Evolutionary conservation across 1,139 yeast genomes (phyloP), one percentile per base, ranked within the genome.

Genomic region (Hyphopichia wangnamkhiaoensis): DNA sequence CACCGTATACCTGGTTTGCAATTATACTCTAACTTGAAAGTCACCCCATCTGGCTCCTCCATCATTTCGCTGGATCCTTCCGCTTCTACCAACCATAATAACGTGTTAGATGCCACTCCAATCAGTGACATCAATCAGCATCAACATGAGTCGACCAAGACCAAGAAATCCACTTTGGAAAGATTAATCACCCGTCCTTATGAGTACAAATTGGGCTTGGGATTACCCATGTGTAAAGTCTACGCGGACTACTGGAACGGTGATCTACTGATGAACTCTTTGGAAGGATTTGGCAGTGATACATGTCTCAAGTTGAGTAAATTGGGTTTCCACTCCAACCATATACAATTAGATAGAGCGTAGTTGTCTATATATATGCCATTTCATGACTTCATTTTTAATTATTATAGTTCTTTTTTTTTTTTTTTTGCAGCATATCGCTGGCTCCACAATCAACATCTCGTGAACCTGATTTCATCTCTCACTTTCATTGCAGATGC

Each of bases 201-300:
- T 24, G 76, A 84, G 43, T 76, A 78, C 50, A 84, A 85, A 43
- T 65, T 91, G 18, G 97, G 97, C 0, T 76, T 91, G 49, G 96
- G 97, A 0, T 69, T 91, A 43, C 97, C 98, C 0, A 80, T 91
- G 83, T 84, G 95, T 53, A 82, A 86, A 48, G 88, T 91, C 0
- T 91, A 91, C 56, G 91, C 96, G 0, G 97, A 91, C 52, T 91
- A 91, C 61, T 91, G 98, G 98, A 93, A 90, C 52, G 97, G 98
- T 4, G 84, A 83, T 38, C 63, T 91, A 37, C 84, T 80, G 49
- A 78, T 91, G 74, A 85, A 84, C 52, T 84, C 95, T 1, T 66
- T 91, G 35, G 93, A 88, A 47, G 97, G 96, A 2, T 88, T 84
- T 52, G 98, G 98, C 3, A 80, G 94, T 35, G 98, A 91, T 57